phyloP scores from a whole-genome alignment of 2,329 filamentous ascomycete genomes.

The Penicillium sp. region DNA sequence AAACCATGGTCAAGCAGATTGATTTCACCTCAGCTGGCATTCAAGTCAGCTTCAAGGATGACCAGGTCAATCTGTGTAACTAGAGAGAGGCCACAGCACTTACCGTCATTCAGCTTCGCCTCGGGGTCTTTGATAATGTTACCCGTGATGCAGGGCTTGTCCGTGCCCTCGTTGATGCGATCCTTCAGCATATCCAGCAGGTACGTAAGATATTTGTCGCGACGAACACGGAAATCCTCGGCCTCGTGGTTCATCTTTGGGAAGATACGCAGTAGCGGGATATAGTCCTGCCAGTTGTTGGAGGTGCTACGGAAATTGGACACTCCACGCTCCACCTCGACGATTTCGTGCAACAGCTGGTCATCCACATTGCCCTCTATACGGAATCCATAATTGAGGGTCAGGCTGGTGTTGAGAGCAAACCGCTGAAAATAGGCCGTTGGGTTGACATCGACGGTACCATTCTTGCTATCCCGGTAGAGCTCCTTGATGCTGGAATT shows the following conservation, averaged over 20 bases:
- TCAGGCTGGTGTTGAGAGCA: conserved; percentile 72
- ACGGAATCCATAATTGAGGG: conserved; percentile 74
- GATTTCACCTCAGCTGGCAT: conserved; percentile 68
- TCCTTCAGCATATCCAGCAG: conserved; percentile 61
- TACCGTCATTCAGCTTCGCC: conserved; percentile 65
- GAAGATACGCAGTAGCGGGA: conserved; percentile 68
- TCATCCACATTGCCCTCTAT: conserved; percentile 69
- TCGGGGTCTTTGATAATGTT: conserved; percentile 70
- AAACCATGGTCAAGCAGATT: conserved; percentile 79
- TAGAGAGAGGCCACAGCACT: conserved; percentile 15
- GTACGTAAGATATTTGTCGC: conserved; percentile 63
- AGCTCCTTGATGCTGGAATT: conserved; percentile 70
- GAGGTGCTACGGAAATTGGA: conserved; percentile 74
- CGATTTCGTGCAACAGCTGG: conserved; percentile 68
- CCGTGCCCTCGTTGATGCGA: conserved; percentile 60
- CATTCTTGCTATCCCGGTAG: conserved; percentile 61
- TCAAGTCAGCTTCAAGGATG: conserved; percentile 38
- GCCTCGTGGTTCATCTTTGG: conserved; percentile 62
- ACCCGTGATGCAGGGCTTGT: conserved; percentile 66
- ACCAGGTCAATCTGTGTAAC: no score
- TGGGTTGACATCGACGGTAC: conserved; percentile 65
- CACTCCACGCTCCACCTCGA: conserved; percentile 70
- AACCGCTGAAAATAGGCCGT: conserved; percentile 71
- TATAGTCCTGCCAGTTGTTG: conserved; percentile 82
- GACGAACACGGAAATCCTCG: conserved; percentile 62